Conservation (phyloP, 306 rosid species). For the Prunus kanzakura region DNA sequence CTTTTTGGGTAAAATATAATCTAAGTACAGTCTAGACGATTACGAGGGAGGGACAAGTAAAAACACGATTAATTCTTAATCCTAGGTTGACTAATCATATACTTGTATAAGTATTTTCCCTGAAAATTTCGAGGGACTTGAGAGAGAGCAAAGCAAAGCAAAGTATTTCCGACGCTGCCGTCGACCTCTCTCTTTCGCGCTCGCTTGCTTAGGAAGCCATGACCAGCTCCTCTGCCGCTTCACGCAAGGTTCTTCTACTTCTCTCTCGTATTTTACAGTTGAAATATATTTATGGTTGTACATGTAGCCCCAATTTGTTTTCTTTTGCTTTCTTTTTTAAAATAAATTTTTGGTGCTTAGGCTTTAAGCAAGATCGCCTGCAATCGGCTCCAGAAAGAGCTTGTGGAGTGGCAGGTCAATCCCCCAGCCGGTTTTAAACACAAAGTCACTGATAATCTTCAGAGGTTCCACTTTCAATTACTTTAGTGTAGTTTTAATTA, state of each 20-base stretch:
- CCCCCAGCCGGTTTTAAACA: conserved; percentile 86
- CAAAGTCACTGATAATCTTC: conserved; percentile 87
- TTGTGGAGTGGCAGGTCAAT: conserved; percentile 92
- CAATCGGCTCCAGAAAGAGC: conserved; percentile 93
- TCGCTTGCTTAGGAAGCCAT: conserved; percentile 28
- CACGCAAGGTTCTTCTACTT: conserved; percentile 66
- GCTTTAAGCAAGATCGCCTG: conserved; percentile 89
- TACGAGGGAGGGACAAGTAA: not conserved
- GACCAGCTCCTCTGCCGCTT: conserved; percentile 83
- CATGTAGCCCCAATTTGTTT: conserved; percentile 1
- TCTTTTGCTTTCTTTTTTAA: not conserved
- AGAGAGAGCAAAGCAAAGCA: not conserved
- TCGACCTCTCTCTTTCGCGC: not conserved
- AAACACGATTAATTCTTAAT: not conserved
- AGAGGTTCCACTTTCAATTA: conserved; percentile 43
- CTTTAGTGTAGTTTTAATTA: not conserved
- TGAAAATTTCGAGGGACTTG: not conserved
- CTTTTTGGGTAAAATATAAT: not conserved
- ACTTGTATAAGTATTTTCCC: not conserved
- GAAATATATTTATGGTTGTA: no score
- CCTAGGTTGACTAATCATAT: not conserved
- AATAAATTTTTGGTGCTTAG: conserved; percentile 22
- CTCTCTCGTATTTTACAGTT: not conserved
- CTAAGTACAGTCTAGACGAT: not conserved
- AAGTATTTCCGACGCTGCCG: not conserved